A percentile compares a stretch with the other conserved stretches of the same genome.
Conservation (phyloP, 2,329 filamentous ascomycete genomes). For the Claviceps digitariae region DNA sequence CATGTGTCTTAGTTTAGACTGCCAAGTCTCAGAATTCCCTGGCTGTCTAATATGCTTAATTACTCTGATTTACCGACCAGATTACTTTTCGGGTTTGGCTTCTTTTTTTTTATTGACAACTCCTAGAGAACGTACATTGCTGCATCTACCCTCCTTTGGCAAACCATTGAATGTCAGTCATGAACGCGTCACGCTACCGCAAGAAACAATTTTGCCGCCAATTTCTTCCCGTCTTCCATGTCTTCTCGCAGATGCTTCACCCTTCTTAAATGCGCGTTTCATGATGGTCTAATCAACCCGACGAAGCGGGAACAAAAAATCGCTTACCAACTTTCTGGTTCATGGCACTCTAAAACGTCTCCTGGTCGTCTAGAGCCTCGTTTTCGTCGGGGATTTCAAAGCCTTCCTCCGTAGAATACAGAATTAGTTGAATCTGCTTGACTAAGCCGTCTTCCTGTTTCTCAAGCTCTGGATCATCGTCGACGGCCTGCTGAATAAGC, state of each 20-base stretch:
- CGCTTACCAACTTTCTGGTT: not conserved
- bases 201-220: not conserved
- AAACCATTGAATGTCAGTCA: constrained; percentile 4
- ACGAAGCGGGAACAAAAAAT: not conserved
- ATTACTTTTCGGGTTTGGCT: too few relatives aligned
- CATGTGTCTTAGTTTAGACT: not conserved
- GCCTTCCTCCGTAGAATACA: constrained; percentile 90
- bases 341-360: constrained; percentile 49
- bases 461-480: constrained; percentile 84
- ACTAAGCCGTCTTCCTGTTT: constrained; percentile 85
- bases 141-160: not conserved
- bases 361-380: constrained; percentile 60
- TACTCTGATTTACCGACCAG: constrained; percentile 1
- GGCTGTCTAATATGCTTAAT: constrained; percentile 1
- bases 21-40: not conserved
- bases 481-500: constrained; percentile 81
- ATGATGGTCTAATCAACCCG: not conserved
- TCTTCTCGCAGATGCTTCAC: not conserved
- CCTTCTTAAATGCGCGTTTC: not conserved
- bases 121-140: constrained; percentile 1
- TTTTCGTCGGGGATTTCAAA: constrained; percentile 82
- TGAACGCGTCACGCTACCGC: constrained; percentile 1
- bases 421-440: constrained; percentile 90
- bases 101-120: too few relatives aligned
- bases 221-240: not conserved